A percentile compares a stretch with the other conserved stretches of the same genome.
These are phyloP conservation scores for Odontarrhena argentea DNA, from an alignment of 345 rosid species.

Conservation along the genomic window DNA sequence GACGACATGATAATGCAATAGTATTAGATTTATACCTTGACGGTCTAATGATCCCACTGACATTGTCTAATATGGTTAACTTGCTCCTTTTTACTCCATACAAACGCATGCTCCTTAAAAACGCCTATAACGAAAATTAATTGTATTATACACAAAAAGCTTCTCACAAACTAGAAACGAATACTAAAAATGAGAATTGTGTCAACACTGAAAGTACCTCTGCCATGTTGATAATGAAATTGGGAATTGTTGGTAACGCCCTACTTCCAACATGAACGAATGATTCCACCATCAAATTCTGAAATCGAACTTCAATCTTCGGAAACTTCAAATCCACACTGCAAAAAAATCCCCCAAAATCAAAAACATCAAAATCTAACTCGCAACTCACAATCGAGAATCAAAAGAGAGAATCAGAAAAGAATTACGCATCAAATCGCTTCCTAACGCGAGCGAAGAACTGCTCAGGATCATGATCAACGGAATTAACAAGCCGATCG, in stretches of 20 bases:
- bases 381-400: neutral
- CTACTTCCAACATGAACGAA: conserved; percentile 93
- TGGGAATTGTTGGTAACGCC: conserved; percentile 93
- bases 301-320: conserved; percentile 84
- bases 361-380: neutral
- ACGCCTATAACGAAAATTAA: conserved; percentile 47
- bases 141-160: neutral
- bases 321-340: conserved; percentile 92
- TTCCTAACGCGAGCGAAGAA: conserved; percentile 81
- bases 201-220: conserved; percentile 53
- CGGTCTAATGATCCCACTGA: conserved; percentile 84
- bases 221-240: conserved; percentile 83
- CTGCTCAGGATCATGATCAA: conserved; percentile 77
- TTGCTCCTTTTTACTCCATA: conserved; percentile 68
- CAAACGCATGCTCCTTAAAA: conserved; percentile 62
- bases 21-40: conserved; percentile 60
- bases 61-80: conserved; percentile 74
- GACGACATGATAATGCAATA: conserved; percentile 2
- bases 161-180: neutral
- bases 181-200: conserved; percentile 5
- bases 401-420: neutral
- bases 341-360: conserved; percentile 8
- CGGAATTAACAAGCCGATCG: conserved; percentile 71
- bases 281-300: conserved; percentile 74
- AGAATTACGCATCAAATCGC: conserved; percentile 74